These are phyloP conservation scores for Cicer cuneatum DNA, from an alignment of 306 rosid genomes.

Conservation along the genomic window DNA sequence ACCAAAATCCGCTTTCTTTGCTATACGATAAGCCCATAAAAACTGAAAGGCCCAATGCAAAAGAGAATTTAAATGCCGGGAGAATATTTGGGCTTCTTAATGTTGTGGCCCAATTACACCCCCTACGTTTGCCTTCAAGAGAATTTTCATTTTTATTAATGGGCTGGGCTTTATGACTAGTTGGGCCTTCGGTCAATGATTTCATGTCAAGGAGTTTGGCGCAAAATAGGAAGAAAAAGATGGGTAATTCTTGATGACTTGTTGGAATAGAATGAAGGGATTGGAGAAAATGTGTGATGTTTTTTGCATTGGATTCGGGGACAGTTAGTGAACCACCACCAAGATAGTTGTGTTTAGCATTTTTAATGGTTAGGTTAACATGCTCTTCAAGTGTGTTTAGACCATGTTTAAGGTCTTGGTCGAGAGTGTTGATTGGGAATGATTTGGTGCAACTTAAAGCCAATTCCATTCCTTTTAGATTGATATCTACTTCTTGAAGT, in stretches of 20 bases:
- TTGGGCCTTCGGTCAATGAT: not conserved
- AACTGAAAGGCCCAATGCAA: constrained; percentile 68
- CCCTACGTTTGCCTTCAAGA: constrained; percentile 1
- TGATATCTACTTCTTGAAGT: constrained; percentile 52
- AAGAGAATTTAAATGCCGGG: constrained; percentile 55
- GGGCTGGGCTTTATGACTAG: not conserved
- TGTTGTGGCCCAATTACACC: constrained; percentile 34
- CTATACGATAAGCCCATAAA: constrained; percentile 63
- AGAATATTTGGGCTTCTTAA: constrained; percentile 42
- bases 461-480: constrained; percentile 66
- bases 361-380: constrained; percentile 41
- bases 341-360: constrained; percentile 35
- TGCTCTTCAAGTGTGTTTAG: constrained; percentile 53
- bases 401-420: constrained; percentile 50
- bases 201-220: constrained; percentile 52
- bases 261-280: constrained; percentile 58
- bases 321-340: constrained; percentile 48
- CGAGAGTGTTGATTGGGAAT: constrained; percentile 49
- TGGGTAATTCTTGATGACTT: constrained; percentile 52
- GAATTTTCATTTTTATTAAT: not conserved
- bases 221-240: constrained; percentile 69
- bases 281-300: constrained; percentile 48
- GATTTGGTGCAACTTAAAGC: constrained; percentile 53
- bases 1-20: constrained; percentile 64
- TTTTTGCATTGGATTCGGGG: constrained; percentile 54